phyloP scores from a whole-genome alignment of 768 basidiomycete species.

The Sporobolomyces pararoseus region DNA sequence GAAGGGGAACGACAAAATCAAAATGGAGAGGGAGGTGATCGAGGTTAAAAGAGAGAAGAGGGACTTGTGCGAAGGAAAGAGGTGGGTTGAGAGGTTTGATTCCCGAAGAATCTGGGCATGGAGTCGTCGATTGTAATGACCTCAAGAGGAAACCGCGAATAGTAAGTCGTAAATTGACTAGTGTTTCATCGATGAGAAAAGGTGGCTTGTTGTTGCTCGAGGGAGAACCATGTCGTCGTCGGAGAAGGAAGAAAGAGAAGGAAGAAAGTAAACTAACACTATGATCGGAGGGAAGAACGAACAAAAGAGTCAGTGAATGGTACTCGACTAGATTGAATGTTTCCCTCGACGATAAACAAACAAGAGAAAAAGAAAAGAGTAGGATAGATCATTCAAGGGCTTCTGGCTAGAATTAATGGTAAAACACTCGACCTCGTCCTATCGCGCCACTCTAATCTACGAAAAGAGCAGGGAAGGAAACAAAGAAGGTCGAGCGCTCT shows the following conservation, averaged over 20 bases:
- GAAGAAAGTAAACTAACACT: too few relatives aligned
- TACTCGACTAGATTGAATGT: not conserved
- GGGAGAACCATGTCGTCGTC: too few relatives aligned
- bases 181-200: slow-evolving; percentile 24
- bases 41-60: not conserved
- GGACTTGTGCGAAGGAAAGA: not conserved
- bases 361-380: not conserved
- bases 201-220: too few relatives aligned
- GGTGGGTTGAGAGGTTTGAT: slow-evolving; percentile 9
- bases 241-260: too few relatives aligned
- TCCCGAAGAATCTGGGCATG: slow-evolving; percentile 4
- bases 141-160: slow-evolving; percentile 34
- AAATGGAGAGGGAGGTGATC: slow-evolving; percentile 2
- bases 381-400: slow-evolving; percentile 38
- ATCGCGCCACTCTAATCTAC: slow-evolving; percentile 15
- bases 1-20: not conserved
- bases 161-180: slow-evolving; percentile 22
- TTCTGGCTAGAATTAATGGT: slow-evolving; percentile 35
- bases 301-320: not conserved
- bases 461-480: slow-evolving; percentile 18
- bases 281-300: not conserved
- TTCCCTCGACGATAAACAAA: not conserved
- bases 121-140: not conserved
- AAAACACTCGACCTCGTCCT: slow-evolving; percentile 15
- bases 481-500: slow-evolving; percentile 17